These are phyloP conservation scores for Colletotrichum filicis DNA, from an alignment of 2,329 filamentous ascomycete genomes.

Conservation along the genomic window DNA sequence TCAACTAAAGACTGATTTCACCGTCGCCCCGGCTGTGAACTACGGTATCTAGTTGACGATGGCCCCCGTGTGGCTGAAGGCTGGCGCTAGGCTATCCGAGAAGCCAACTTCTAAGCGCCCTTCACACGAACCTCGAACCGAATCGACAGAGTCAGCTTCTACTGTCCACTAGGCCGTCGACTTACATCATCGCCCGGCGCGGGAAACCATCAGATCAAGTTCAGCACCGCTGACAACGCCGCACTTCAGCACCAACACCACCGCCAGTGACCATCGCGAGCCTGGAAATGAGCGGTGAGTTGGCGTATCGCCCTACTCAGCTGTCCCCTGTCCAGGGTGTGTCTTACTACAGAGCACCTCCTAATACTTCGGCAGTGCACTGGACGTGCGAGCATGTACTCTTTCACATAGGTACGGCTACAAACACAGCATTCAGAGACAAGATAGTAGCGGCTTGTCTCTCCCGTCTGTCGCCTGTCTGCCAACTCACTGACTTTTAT, in stretches of 20 bases:
- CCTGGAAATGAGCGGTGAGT: conserved; percentile 35
- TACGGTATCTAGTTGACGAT: not conserved
- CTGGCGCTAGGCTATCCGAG: conserved; percentile 22
- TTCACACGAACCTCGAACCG: conserved; percentile 20
- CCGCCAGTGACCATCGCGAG: not conserved
- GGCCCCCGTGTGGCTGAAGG: conserved; percentile 14
- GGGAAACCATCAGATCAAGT: conserved; percentile 8
- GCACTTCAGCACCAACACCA: not conserved
- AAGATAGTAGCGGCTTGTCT: conserved; percentile 9
- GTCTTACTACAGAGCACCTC: conserved; percentile 1
- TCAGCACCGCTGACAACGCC: not conserved
- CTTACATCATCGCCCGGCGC: conserved; percentile 32
- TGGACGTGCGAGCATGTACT: not conserved
- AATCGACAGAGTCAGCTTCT: conserved; percentile 6
- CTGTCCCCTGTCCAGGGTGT: conserved; percentile 9
- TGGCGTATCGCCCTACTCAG: conserved; percentile 29
- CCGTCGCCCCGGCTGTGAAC: conserved; percentile 6
- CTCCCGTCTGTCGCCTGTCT: conserved; percentile 27
- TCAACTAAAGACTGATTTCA: not conserved
- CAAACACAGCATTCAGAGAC: not conserved
- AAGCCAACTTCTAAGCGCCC: conserved; percentile 14
- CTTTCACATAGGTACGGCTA: not conserved
- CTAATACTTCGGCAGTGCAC: not conserved
- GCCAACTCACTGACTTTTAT: conserved; percentile 12
- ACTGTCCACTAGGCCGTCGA: conserved; percentile 7